Base-by-base conservation (phyloP, 768 basidiomycete genomes). In the Symmetrospora coprosmae region DNA sequence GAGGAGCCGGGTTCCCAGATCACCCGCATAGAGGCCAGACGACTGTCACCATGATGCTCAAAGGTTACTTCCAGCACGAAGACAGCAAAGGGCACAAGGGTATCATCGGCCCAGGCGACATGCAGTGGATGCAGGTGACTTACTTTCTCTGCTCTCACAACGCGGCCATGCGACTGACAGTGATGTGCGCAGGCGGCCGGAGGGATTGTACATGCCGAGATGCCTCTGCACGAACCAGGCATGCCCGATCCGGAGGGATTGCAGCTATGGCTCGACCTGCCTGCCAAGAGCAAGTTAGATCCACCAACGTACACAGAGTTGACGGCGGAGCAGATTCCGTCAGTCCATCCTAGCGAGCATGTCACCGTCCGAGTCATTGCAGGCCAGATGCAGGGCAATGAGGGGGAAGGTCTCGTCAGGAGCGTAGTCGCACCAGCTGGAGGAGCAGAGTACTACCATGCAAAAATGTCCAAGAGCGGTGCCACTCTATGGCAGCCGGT, bases 401-500 rank as follows among this genome's bases (percentile, higher is more conserved):
- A 84, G 69, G 28, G 49, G 23, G 61, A 67, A 28, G 69, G 66
- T 1, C n/a, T 50, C 30, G 66, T 68, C n/a, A 33, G 66, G 63
- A 90, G 87, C 1, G 89, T 89, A 27, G 90, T 97, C 23, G 76
- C 84, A 47, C 87, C 87, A 0, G 78, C 90, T 0, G 91, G 91
- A 13, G 91, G 91, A 4, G 91, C 89, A 72, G 91, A 87, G 86
- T 94, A 81, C 73, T 83, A 91, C 74, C 87, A 91, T 69, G 73
- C 84, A 63, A 80, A 75, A 60, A 82, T 91, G 71, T 73, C 77
- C 27, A 78, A 78, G 62, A 77, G 80, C 30, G 81, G 79, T 1
- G 71, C 70, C n/a, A n/a, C n/a, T n/a, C n/a, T n/a, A n/a, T n/a
- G n/a, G n/a, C n/a, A n/a, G n/a, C n/a, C n/a, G n/a, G n/a, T n/a